Evolutionary conservation across 495 filamentous ascomycete genomes (phyloP).

Genomic region (Penicillium antarcticum): DNA sequence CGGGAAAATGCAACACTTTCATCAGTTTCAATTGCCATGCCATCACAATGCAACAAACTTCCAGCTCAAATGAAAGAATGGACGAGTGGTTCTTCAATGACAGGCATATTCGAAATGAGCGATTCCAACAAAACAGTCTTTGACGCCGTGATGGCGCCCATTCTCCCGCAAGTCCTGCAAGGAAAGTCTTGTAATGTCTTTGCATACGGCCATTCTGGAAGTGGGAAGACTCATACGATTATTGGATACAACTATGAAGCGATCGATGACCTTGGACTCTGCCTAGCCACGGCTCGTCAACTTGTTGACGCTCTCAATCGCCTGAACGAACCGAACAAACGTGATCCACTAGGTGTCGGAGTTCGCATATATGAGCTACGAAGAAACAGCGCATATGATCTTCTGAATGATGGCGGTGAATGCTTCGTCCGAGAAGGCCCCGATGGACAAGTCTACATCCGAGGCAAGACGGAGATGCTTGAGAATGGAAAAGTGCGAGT

Average conservation of each 20-base stretch:
- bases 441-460: conserved; percentile 16
- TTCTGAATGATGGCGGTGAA: conserved; percentile 14
- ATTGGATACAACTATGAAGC: conserved; percentile 24
- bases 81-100: no score
- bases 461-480: conserved; percentile 24
- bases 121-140: no score
- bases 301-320: conserved; percentile 2
- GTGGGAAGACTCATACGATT: conserved; percentile 26
- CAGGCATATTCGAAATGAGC: no score
- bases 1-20: no score
- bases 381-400: conserved; percentile 22
- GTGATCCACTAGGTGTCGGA: conserved; percentile 16
- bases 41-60: no score
- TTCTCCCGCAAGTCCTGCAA: conserved; percentile 1
- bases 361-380: conserved; percentile 24
- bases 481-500: conserved; percentile 22
- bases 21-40: no score
- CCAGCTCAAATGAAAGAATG: no score
- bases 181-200: conserved; percentile 18
- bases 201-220: conserved; percentile 28
- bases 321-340: conserved; percentile 2
- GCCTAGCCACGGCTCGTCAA: conserved; percentile 18
- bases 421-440: conserved; percentile 24
- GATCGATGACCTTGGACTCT: conserved; percentile 16
- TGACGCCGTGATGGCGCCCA: conserved; percentile 2